Evolutionary conservation across 2,329 filamentous ascomycete genomes (phyloP), one percentile per base, ranked within the genome.

Genomic region (Bipolaris bicolor): DNA sequence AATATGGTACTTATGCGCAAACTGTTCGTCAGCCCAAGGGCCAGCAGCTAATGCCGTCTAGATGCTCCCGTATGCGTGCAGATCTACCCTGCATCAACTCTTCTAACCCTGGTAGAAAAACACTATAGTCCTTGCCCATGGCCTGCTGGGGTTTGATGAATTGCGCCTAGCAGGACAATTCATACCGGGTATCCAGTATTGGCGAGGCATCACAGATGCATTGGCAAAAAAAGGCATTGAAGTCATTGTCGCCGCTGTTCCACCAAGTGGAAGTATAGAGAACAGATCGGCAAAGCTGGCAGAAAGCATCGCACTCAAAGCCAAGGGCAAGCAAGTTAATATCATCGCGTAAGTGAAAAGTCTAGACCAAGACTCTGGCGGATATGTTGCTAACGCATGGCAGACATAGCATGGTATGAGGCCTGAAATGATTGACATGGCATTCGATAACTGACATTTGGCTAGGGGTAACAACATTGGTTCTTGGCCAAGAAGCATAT

Each of bases 141-240:
- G 86, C n/a, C 78, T 88, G 10, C 76, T 88, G 18, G 86, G 86
- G n/a, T 88, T 88, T 70, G 84, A 87, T 63, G 85, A 88, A 68
- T 71, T 88, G 9, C 83, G 80, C 15, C 76, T 86, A 5, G 83
- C 79, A 2, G 85, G 85, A 0, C 72, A 74, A 11, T 76, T 78
- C 36, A 71, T 87, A 5, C 86, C 86, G 0, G 83, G 84, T 0
- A 78, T 88, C 20, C 82, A 86, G 52, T 88, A 88, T 69, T 88
- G 86, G 86, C 81, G 85, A 43, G 86, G 86, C 1, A 88, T 88
- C 34, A 83, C 79, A 26, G 83, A 88, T 63, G 86, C 84, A 7
- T 69, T 88, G 24, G 76, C 77, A 3, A 76, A 80, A 33, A 84
- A 84, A 63, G 83, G 82, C 2, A 80, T 88, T 20, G 82, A 86